Conservation (phyloP, 345 rosid species). For the Pugionium dolabratum region DNA sequence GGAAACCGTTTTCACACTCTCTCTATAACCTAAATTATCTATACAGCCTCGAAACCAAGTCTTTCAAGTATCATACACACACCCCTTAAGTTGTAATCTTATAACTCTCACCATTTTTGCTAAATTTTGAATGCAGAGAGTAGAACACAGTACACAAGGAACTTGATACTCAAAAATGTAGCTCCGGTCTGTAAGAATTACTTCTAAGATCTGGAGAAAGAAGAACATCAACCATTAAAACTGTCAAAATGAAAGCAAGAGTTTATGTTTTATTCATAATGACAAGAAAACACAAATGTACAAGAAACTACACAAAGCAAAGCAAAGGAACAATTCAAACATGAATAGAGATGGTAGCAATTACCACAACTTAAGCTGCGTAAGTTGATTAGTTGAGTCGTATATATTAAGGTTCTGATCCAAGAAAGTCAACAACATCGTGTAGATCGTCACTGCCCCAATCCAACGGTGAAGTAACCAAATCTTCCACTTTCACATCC, state of each 20-base stretch:
- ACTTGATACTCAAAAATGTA: no score
- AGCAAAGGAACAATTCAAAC: slow-evolving; percentile 15
- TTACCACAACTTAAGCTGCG: slow-evolving; percentile 14
- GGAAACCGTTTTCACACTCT: no score
- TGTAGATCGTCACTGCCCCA: slow-evolving; percentile 61
- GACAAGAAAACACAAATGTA: slow-evolving; percentile 5
- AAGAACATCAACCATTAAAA: not conserved
- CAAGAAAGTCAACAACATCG: slow-evolving; percentile 61
- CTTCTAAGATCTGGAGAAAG: slow-evolving; percentile 3
- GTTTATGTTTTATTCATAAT: not conserved
- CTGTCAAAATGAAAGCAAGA: slow-evolving; percentile 16
- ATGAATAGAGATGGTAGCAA: slow-evolving; percentile 13
- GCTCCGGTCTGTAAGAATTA: not conserved
- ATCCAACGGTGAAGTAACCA: slow-evolving; percentile 45
- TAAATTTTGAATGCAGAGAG: no score
- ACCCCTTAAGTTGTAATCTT: no score
- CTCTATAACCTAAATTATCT: no score
- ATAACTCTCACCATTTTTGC: no score
- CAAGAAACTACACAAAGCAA: slow-evolving; percentile 10
- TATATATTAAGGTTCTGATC: slow-evolving; percentile 48
- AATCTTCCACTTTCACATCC: slow-evolving; percentile 59
- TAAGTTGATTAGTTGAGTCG: not conserved
- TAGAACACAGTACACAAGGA: no score
- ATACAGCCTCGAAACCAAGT: no score
- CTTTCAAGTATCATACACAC: no score